Evolutionary conservation across 1,139 yeast species (phyloP).

Genomic region (Geotrichum aggregatum): DNA sequence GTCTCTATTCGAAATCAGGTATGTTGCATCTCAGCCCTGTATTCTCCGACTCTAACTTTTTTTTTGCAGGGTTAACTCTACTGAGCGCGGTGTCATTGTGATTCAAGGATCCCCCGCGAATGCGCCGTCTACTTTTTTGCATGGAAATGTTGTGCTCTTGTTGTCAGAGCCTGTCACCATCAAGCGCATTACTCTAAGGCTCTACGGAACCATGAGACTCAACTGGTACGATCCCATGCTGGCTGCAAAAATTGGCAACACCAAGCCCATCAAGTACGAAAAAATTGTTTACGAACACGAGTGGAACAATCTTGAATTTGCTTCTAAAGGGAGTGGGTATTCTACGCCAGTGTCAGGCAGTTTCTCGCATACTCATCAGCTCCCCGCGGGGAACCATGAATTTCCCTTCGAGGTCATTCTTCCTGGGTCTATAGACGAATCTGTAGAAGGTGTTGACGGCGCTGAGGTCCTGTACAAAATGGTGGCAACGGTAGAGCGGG

Average conservation of each 20-base stretch:
- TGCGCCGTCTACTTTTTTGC: conserved; percentile 72
- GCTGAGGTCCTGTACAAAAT: conserved; percentile 74
- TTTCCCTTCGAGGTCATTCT: conserved; percentile 81
- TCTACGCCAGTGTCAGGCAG: conserved; percentile 6
- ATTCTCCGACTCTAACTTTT: not conserved
- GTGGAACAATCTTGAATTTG: conserved; percentile 66
- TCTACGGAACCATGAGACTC: conserved; percentile 61
- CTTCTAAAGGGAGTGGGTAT: conserved; percentile 11
- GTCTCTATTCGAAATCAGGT: conserved; percentile 18
- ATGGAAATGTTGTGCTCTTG: conserved; percentile 76
- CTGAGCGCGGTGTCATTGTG: conserved; percentile 75
- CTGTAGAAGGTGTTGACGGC: conserved; percentile 86
- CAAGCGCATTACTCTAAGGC: conserved; percentile 56
- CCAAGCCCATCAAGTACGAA: conserved; percentile 56
- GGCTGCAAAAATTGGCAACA: conserved; percentile 42
- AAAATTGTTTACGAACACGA: conserved; percentile 68
- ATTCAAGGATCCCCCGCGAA: conserved; percentile 73
- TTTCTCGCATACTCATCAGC: conserved; percentile 24
- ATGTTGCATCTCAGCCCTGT: conserved; percentile 1
- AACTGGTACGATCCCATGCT: conserved; percentile 38
- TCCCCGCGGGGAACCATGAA: conserved; percentile 78
- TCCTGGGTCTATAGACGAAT: conserved; percentile 83
- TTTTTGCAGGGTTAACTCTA: conserved; percentile 44
- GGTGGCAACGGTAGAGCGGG: conserved; percentile 78
- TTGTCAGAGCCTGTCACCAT: conserved; percentile 72